Evolutionary conservation across 2,329 filamentous ascomycete species (phyloP).

Genomic region (Colletotrichum tropicale): DNA sequence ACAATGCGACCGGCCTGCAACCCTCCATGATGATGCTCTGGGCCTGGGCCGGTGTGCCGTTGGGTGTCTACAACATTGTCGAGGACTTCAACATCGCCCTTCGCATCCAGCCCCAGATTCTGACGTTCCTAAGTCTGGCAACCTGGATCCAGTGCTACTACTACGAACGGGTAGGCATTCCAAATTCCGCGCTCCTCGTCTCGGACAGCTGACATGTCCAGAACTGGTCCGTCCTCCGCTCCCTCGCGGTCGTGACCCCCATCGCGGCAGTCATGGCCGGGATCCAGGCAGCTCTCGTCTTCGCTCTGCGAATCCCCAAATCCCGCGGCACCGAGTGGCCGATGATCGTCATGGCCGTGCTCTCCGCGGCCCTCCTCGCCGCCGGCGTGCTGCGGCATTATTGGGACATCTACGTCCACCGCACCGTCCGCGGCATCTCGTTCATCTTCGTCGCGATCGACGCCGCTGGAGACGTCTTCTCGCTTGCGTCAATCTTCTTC

Average conservation of each 20-base stretch:
- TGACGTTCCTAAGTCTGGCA: constrained; percentile 44
- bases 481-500: constrained; percentile 68
- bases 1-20: constrained; percentile 69
- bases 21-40: constrained; percentile 76
- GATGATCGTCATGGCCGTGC: constrained; percentile 67
- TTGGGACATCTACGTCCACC: constrained; percentile 69
- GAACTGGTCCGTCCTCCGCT: constrained; percentile 57
- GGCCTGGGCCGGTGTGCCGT: constrained; percentile 69
- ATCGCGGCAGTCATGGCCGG: constrained; percentile 63
- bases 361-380: constrained; percentile 67
- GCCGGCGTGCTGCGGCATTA: constrained; percentile 72
- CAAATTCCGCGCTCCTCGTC: constrained; percentile 12
- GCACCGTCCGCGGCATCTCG: constrained; percentile 72
- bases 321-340: constrained; percentile 60
- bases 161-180: constrained; percentile 40
- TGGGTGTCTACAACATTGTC: constrained; percentile 58
- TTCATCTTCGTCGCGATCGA: constrained; percentile 76
- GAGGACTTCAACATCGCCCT: constrained; percentile 45
- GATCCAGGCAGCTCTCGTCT: constrained; percentile 63
- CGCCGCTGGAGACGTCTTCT: constrained; percentile 71
- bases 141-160: constrained; percentile 50
- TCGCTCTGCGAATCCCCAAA: constrained; percentile 55
- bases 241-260: constrained; percentile 50
- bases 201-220: constrained; percentile 28
- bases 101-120: constrained; percentile 46